Base-by-base conservation (phyloP, 371 early-diverging fungal genomes). In the Cokeromyces recurvatus region DNA sequence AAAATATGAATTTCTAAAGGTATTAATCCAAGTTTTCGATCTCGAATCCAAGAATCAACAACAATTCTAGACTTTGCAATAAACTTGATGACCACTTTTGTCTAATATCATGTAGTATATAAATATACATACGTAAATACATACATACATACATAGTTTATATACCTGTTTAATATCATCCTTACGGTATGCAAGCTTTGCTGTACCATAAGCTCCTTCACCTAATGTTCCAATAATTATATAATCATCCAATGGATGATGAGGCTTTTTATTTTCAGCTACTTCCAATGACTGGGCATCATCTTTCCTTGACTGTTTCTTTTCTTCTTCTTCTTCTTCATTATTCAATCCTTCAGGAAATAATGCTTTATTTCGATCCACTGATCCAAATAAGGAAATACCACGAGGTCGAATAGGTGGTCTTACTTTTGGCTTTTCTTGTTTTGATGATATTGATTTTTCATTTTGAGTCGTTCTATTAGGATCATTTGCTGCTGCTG, bases 121-220 rank as follows among this genome's bases (percentile, higher is more conserved):
- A 25, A 34, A 9, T 27, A n/a, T n/a, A n/a, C n/a, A n/a, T n/a
- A n/a, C n/a, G n/a, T n/a, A n/a, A n/a, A n/a, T n/a, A n/a, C n/a
- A n/a, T n/a, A n/a, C n/a, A n/a, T n/a, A n/a, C n/a, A n/a, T n/a
- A n/a, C n/a, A n/a, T n/a, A n/a, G 2, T 20, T 16, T 29, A n/a
- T 14, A 46, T 60, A 81, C 82, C 65, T 74, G 53, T 43, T 56
- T 50, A 12, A 60, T 59, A 58, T 82, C 80, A 16, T 71, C 66
- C 46, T 68, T 71, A 37, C 56, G 46, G 46, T 68, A 66, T 14
- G 69, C 83, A 11, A 84, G 58, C 45, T 80, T 76, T 11, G 85
- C 87, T 36, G 73, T 71, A 6, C 87, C 86, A 62, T 86, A 87
- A 12, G 89, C 79, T n/a, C 89, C 87, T 51, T 85, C 77, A 5